Evolutionary conservation across 1,139 yeast genomes (phyloP).

Genomic region (Protomyces arabidopsidicola): DNA sequence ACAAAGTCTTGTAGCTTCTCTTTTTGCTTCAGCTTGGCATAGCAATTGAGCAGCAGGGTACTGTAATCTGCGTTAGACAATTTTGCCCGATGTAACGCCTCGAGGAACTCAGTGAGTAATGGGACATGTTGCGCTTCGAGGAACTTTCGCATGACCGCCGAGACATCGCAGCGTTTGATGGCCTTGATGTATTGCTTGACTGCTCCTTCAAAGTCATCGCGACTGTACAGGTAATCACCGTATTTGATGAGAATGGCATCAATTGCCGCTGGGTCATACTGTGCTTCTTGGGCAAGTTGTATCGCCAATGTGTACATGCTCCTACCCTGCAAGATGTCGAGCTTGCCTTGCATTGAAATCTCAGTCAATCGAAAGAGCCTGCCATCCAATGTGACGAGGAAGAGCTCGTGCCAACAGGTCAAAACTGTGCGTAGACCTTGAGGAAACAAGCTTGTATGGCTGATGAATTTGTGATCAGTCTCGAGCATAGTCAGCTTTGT

Average conservation of each 20-base stretch:
- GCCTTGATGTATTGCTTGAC: conserved; percentile 62
- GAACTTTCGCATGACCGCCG: conserved; percentile 73
- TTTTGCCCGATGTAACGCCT: conserved; percentile 51
- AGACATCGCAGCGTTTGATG: conserved; percentile 50
- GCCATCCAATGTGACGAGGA: conserved; percentile 70
- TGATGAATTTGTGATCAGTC: conserved; percentile 60
- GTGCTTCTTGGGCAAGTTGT: conserved; percentile 53
- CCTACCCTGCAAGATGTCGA: conserved; percentile 65
- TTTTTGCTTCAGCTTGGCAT: conserved; percentile 67
- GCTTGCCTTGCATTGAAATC: conserved; percentile 59
- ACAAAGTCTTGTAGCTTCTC: conserved; percentile 60
- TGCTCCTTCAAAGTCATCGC: conserved; percentile 63
- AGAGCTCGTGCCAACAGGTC: conserved; percentile 53
- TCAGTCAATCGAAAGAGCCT: conserved; percentile 64
- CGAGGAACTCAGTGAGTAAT: conserved; percentile 61
- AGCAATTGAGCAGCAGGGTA: conserved; percentile 72
- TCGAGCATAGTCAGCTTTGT: conserved; percentile 64
- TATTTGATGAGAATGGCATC: conserved; percentile 58
- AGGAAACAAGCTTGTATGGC: conserved; percentile 65
- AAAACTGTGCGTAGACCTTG: conserved; percentile 57
- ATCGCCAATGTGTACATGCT: conserved; percentile 72
- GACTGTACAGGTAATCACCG: conserved; percentile 67
- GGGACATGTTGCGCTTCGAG: conserved; percentile 76
- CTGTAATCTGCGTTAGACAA: conserved; percentile 71
- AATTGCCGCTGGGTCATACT: conserved; percentile 44